Conservation (phyloP, 768 basidiomycete genomes). For the Mycena vulgaris region DNA sequence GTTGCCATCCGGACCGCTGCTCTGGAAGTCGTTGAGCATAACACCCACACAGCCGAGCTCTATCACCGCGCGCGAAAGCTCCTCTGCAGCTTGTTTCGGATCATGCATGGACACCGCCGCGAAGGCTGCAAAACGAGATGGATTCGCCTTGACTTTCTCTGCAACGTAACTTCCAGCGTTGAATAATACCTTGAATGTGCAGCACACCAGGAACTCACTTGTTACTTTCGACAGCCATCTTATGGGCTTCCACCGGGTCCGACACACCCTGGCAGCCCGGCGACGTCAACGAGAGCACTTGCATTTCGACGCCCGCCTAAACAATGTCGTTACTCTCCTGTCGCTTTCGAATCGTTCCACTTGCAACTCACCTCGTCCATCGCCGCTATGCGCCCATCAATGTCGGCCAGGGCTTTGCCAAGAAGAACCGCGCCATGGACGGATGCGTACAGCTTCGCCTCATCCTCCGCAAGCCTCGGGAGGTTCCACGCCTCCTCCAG, state of each 20-base stretch:
- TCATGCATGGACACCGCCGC: slow-evolving; percentile 42
- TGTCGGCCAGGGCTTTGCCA: slow-evolving; percentile 35
- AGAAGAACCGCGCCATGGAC: slow-evolving; percentile 28
- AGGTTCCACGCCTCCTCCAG: slow-evolving; percentile 41
- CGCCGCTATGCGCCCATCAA: slow-evolving; percentile 36
- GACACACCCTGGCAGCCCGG: slow-evolving; percentile 35
- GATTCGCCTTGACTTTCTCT: slow-evolving; percentile 35
- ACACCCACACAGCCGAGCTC: slow-evolving; percentile 37
- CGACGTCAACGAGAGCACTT: slow-evolving; percentile 38
- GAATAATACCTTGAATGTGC: background rate
- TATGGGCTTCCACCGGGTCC: slow-evolving; percentile 36
- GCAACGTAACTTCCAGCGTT: slow-evolving; percentile 27
- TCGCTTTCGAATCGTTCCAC: background rate
- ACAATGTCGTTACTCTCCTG: background rate
- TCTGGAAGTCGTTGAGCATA: slow-evolving; percentile 40
- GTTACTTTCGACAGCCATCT: slow-evolving; percentile 39
- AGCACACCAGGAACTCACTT: slow-evolving; percentile 15
- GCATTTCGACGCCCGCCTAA: slow-evolving; percentile 39
- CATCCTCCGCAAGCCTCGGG: slow-evolving; percentile 29
- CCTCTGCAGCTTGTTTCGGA: slow-evolving; percentile 35
- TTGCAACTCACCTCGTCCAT: slow-evolving; percentile 34
- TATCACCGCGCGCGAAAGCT: slow-evolving; percentile 35
- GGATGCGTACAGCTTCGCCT: slow-evolving; percentile 36
- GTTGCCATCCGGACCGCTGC: slow-evolving; percentile 35
- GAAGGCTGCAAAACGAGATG: slow-evolving; percentile 36